Base-by-base conservation (phyloP, 2,329 filamentous ascomycete species). In the Monilinia laxa region DNA sequence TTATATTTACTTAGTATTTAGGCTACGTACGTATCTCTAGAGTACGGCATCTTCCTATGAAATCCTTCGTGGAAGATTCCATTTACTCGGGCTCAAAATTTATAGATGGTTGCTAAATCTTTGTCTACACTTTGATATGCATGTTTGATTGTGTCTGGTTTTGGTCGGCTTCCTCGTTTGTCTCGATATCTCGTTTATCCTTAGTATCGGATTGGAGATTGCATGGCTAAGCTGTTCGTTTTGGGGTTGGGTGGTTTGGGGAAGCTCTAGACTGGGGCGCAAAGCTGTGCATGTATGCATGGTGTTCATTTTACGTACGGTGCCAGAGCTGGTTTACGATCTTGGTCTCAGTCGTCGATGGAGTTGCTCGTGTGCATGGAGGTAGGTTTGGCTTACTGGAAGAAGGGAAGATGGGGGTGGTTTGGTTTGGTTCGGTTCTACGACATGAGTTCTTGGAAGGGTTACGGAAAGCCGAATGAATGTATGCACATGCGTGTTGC, bases 351-450 rank as follows among this genome's bases (percentile, higher is more conserved):
- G 31, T 35, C 31, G 7, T 35, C 6, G 31, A 35, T 35, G 31
- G 31, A 9, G 7, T 35, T 35, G 31, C 31, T 35, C 31, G 31
- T 49, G 35, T 49, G 57, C 5, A 16, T 35, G 45, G n/a, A n/a
- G 3, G 38, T 20, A 45, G 42, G 55, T 18, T 60, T 25, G 42
- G 57, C 57, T 60, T 60, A 49, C 25, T 23, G 12, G 20, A 60
- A 57, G 55, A 57, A 23, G 28, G 12, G 28, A 49, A 49, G 9
- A 4, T 9, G 23, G 56, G 5, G 31, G 5, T 35, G 31, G 31
- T 35, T 35, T 35, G 31, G 31, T 9, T 35, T 35, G 31, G 31
- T 59, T 45, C 18, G 31, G 31, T 59, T 45, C 18, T 35, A 59
- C 56, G n/a, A 42, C 40, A 47, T 59, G 25, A 47, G 6, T 6